phyloP scores from a whole-genome alignment of 129 eudicot species.

The Chrysanthemum seticuspe region DNA sequence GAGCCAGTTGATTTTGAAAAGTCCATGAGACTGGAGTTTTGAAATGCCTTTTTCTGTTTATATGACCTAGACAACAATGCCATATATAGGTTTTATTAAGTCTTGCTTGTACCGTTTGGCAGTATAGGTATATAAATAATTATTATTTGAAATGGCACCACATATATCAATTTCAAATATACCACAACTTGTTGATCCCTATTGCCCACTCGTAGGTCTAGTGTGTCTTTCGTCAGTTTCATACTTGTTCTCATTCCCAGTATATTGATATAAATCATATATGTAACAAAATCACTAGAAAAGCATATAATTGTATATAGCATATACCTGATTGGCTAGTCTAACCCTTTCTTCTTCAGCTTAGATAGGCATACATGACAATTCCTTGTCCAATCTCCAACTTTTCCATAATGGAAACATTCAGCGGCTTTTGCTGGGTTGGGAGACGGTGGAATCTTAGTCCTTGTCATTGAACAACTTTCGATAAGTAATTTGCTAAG shows the following conservation, averaged over 20 bases:
- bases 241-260: neutral
- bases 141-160: neutral
- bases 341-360: neutral
- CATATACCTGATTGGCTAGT: neutral
- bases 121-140: neutral
- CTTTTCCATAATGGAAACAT: neutral
- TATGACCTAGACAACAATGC: no score
- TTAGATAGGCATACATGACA: neutral
- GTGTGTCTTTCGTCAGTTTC: neutral
- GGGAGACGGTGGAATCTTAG: neutral
- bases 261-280: neutral
- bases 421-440: neutral
- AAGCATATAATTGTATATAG: neutral
- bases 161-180: neutral
- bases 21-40: no score
- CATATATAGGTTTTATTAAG: no score
- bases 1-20: no score
- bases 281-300: neutral
- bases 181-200: neutral
- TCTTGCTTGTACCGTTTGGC: neutral
- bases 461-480: no score
- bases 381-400: neutral
- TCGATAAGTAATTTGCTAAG: no score
- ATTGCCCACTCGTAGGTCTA: neutral
- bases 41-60: no score